phyloP scores from a whole-genome alignment of 257 asterid species.

The Solanum arcanum region DNA sequence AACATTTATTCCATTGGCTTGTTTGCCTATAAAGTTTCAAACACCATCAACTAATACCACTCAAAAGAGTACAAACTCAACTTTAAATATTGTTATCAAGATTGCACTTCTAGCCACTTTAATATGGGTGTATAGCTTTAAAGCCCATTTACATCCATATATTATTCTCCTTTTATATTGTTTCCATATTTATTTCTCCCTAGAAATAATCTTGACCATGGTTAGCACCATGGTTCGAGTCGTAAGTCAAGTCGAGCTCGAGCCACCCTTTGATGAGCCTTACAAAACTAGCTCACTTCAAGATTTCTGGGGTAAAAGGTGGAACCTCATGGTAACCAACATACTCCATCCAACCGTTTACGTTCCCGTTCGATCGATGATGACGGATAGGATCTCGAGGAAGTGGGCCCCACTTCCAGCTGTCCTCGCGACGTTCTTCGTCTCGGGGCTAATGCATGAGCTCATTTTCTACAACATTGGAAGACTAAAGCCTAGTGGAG shows the following conservation, averaged over 20 bases:
- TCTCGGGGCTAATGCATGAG: slow-evolving; percentile 58
- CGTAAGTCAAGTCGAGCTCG: not conserved
- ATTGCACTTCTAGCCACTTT: slow-evolving; percentile 1
- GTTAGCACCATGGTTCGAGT: not conserved
- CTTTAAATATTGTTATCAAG: slow-evolving; percentile 9
- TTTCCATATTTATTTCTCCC: not conserved
- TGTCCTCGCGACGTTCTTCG: slow-evolving; percentile 25
- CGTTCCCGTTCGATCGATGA: slow-evolving; percentile 10
- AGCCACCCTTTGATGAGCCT: slow-evolving; percentile 13
- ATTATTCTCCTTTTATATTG: slow-evolving; percentile 7
- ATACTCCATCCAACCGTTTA: slow-evolving; percentile 13
- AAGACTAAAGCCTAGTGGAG: slow-evolving; percentile 33
- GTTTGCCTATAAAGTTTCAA: slow-evolving; percentile 37
- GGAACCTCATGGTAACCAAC: slow-evolving; percentile 9
- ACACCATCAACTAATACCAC: not conserved
- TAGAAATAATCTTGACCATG: not conserved
- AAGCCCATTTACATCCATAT: slow-evolving; percentile 6
- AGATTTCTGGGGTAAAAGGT: slow-evolving; percentile 20
- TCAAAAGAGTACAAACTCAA: not conserved
- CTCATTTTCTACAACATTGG: slow-evolving; percentile 30
- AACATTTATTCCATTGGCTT: slow-evolving; percentile 36
- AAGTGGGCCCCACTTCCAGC: slow-evolving; percentile 23
- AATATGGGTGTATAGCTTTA: not conserved
- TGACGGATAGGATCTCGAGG: not conserved
- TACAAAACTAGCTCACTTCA: slow-evolving; percentile 13